Conservation (phyloP, 495 filamentous ascomycete species). For the Penicillium cataractarum region DNA sequence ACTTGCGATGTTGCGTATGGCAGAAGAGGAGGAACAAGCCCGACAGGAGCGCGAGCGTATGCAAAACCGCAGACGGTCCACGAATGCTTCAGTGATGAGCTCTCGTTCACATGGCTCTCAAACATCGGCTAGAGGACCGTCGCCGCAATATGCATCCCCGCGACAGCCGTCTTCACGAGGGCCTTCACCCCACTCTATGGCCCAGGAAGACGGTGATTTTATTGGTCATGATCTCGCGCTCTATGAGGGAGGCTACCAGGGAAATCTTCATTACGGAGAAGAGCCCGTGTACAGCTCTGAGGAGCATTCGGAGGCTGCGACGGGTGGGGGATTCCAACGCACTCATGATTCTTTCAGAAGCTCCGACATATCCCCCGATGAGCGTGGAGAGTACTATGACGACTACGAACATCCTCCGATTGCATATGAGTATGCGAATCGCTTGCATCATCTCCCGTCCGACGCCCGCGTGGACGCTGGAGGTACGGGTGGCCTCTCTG, state of each 20-base stretch:
- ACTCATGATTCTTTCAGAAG: conserved; percentile 40
- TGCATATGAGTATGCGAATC: conserved; percentile 57
- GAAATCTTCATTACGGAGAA: conserved; percentile 72
- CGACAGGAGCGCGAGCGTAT: conserved; percentile 42
- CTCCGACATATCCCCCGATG: conserved; percentile 41
- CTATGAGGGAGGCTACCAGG: conserved; percentile 76
- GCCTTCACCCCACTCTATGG: conserved; percentile 19
- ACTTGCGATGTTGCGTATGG: conserved; percentile 78
- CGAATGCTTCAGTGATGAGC: conserved; percentile 44
- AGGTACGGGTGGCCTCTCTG: conserved; percentile 82
- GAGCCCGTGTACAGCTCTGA: conserved; percentile 37
- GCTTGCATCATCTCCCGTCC: conserved; percentile 59
- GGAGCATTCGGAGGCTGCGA: conserved; percentile 24
- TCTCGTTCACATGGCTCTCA: conserved; percentile 35
- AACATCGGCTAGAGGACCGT: conserved; percentile 25
- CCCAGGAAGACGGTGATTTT: conserved; percentile 65
- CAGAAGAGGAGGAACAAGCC: conserved; percentile 76
- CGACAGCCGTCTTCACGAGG: conserved; percentile 10
- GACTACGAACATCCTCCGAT: conserved; percentile 50
- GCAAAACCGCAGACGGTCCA: conserved; percentile 57
- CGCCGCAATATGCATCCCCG: conserved; percentile 35
- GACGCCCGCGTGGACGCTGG: conserved; percentile 73
- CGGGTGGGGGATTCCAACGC: conserved; percentile 15
- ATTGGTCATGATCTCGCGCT: conserved; percentile 70
- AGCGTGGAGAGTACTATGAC: conserved; percentile 38